Base-by-base conservation (phyloP, 140 eudicot genomes). In the Oenanthe javanica region DNA sequence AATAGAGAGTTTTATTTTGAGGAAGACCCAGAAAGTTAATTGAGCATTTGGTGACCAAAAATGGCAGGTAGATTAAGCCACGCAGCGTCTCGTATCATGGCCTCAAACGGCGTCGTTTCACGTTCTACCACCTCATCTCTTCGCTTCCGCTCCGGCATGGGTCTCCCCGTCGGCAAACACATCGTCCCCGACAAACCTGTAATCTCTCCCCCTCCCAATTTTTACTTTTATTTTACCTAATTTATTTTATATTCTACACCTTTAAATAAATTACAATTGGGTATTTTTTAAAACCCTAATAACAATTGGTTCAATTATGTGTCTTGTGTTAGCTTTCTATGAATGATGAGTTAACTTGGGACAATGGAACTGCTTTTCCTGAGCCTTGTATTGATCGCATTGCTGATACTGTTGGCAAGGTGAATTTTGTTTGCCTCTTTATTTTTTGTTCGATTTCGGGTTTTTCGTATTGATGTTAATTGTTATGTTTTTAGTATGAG, bases 371-470 rank as follows among this genome's bases (percentile, higher is more conserved):
- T 64, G 64, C 96, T 3, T 92, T 89, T 63, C 99, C 99, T 0
- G 99, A 95, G 77, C 99, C 98, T 51, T 92, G 97, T 85, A 89
- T 95, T 31, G 97, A 95, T 85, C 93, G 99, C 4, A 95, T 95
- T 27, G 98, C 99, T 4, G 97, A 92, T 61, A 95, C 99, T 1
- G 93, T 95, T 51, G 99, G 99, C 72, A 92, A 92, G 98, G 99
- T 95, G 42, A 64, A 64, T 2, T 51, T 59, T 5, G 16, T 51
- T 2, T 38, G 79, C 66, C 52, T 47, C 25, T 19, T 73, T 15
- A 5, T 1, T 2, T 47, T 70, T 31, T 42, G 36, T 74, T 46
- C 42, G 36, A 9, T 50, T 46, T 46, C 31, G 59, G 8, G 7
- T 2, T 42, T 42, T 42, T 42, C 4, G 3, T 42, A 42, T 42